phyloP scores from a whole-genome alignment of 192 early-diverging fungal species.

The Podila horticola region DNA sequence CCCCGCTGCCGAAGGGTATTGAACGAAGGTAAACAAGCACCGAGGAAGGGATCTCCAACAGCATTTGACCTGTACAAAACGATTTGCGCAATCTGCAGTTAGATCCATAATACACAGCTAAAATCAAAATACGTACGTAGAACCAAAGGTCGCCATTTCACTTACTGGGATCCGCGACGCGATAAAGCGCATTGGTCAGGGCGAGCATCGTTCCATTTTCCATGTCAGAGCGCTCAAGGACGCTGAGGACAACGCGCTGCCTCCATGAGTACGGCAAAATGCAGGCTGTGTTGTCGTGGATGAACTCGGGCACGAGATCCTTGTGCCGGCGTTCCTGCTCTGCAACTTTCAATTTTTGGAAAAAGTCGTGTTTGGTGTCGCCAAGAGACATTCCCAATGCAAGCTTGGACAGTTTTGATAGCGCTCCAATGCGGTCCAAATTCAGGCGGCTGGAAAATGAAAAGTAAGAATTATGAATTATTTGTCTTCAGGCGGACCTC shows the following conservation, averaged over 20 bases:
- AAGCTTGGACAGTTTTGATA: slow-evolving; percentile 28
- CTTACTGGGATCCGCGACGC: slow-evolving; percentile 24
- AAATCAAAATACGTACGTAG: not conserved
- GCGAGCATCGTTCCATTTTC: slow-evolving; percentile 11
- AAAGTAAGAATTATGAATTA: no score
- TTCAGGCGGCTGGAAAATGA: slow-evolving; percentile 14
- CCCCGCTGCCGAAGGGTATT: slow-evolving; percentile 23
- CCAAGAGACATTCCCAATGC: slow-evolving; percentile 16
- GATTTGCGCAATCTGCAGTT: no score
- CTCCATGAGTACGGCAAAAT: slow-evolving; percentile 25
- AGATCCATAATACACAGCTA: not conserved
- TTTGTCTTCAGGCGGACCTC: no score
- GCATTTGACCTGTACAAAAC: slow-evolving; percentile 17
- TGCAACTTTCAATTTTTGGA: slow-evolving; percentile 7
- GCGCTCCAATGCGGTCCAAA: slow-evolving; percentile 7
- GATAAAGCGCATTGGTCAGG: slow-evolving; percentile 28
- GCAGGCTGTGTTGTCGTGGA: slow-evolving; percentile 17
- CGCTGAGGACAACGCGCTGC: slow-evolving; percentile 11
- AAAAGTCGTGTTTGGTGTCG: slow-evolving; percentile 16
- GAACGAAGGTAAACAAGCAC: slow-evolving; percentile 17
- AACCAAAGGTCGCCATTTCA: not conserved
- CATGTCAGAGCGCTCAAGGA: slow-evolving; percentile 10
- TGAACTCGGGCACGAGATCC: slow-evolving; percentile 16
- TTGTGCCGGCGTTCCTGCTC: not conserved
- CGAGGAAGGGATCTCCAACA: slow-evolving; percentile 16